Evolutionary conservation across 2,329 filamentous ascomycete genomes (phyloP).

Genomic region (Catunica adiposa): DNA sequence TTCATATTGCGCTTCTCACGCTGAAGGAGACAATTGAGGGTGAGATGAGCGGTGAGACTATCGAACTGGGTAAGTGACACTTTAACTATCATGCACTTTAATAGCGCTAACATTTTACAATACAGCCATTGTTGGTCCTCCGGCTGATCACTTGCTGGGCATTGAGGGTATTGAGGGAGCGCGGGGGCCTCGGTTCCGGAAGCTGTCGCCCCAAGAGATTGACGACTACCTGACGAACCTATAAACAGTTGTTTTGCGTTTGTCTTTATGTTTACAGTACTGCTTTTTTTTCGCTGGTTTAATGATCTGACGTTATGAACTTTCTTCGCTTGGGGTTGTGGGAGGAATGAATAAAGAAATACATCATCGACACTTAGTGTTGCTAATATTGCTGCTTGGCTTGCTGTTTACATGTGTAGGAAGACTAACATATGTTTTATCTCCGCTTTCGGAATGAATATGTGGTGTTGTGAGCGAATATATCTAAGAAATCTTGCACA

Average conservation of each 20-base stretch:
- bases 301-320: constrained; percentile 14
- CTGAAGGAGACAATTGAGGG: constrained; percentile 99
- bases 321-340: constrained; percentile 7
- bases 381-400: too few species aligned
- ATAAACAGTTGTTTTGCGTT: constrained; percentile 31
- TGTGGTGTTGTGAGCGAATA: too few species aligned
- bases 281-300: constrained; percentile 1
- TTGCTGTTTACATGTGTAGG: too few species aligned
- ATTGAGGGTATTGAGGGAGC: constrained; percentile 79
- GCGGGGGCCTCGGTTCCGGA: constrained; percentile 74
- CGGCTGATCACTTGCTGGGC: constrained; percentile 81
- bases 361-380: not conserved
- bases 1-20: constrained; percentile 92
- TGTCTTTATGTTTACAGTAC: constrained; percentile 7
- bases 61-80: constrained; percentile 67
- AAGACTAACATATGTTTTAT: too few species aligned
- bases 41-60: constrained; percentile 97
- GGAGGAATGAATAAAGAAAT: constrained; percentile 13
- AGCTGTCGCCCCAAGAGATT: constrained; percentile 93
- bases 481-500: too few species aligned
- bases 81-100: constrained; percentile 17
- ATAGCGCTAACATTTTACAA: not conserved
- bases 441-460: too few species aligned
- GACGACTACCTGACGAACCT: constrained; percentile 99
- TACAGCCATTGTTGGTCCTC: constrained; percentile 80